Base-by-base conservation (phyloP, 2,329 filamentous ascomycete genomes). In the Cordyceps javanica region DNA sequence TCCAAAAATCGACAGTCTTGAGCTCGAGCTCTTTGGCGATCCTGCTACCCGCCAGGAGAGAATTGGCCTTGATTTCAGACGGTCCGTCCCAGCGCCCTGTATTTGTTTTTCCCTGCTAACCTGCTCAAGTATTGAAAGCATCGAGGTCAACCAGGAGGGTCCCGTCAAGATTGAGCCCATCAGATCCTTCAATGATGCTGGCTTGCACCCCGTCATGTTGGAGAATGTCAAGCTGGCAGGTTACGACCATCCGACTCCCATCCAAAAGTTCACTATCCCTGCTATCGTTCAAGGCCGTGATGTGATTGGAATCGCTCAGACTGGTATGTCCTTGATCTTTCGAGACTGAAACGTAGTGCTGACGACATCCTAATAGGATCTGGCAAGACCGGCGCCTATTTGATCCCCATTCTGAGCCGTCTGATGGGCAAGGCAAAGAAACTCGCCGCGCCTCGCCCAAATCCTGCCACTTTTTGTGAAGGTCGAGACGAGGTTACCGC, bases 391-490 rank as follows among this genome's bases (percentile, higher is more conserved):
- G 93, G 89, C 0, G 92, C 94, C 0, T 99, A 94, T 68, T 74
- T 99, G 5, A 84, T 97, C 57, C 94, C 94, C 0, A 89, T 96
- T 60, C 68, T 97, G 53, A 96, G 91, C 60, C 88, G 89, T 70
- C 75, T 99, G 23, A 97, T 97, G 91, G 94, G 94, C 26, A 97
- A 97, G 75, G 91, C 89, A 6, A 94, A 91, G 75, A 92, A 91
- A 73, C 76, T 97, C 7, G 87, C 87, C 1, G 92, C 90, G 5
- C 80, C 85, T 45, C 88, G 92, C 5, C 91, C 92, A 0, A 85
- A 87, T 61, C 77, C 82, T 0, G 70, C 72, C 1, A 78, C 74
- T 0, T 87, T 85, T 65, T 73, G 82, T 11, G 72, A 79, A 2
- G 74, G 73, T 1, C 30, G 72, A 2, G 72, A 77, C 16, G 66